Conservation (phyloP, 345 rosid species). For the Rhizophora mangle region DNA sequence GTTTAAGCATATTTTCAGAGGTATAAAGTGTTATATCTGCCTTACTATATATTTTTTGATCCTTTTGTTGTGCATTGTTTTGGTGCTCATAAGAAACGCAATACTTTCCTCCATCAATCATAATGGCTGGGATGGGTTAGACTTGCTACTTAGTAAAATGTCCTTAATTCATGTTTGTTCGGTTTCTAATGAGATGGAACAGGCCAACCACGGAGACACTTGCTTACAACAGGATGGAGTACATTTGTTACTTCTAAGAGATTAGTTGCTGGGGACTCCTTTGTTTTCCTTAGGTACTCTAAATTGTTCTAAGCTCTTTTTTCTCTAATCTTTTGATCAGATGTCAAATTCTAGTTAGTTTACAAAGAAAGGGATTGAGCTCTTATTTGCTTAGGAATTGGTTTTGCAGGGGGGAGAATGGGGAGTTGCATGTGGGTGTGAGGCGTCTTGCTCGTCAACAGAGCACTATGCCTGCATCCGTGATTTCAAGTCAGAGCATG, state of each 20-base stretch:
- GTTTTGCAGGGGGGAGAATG: conserved; percentile 56
- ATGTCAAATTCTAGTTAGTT: neutral
- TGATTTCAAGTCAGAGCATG: conserved; percentile 95
- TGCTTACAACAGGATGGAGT: conserved; percentile 97
- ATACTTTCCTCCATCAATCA: too few species aligned
- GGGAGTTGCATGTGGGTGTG: conserved; percentile 79
- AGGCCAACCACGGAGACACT: conserved; percentile 97
- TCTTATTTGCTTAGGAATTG: neutral
- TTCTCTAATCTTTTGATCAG: neutral
- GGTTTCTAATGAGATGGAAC: neutral
- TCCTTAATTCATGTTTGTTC: neutral
- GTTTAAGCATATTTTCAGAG: conserved; percentile 94
- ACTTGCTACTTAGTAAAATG: too few species aligned
- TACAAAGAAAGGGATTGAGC: neutral
- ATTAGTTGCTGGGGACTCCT: conserved; percentile 86
- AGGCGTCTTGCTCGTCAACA: conserved; percentile 69
- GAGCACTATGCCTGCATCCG: conserved; percentile 76
- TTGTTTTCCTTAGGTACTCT: conserved; percentile 77
- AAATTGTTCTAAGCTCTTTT: conserved; percentile 3
- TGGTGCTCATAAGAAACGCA: too few species aligned
- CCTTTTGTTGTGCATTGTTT: too few species aligned
- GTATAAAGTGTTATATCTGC: conserved; percentile 23
- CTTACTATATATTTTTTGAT: neutral
- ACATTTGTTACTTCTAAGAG: conserved; percentile 87
- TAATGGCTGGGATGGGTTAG: too few species aligned